These are phyloP conservation scores for Fusarium dlaminii DNA, from an alignment of 2,329 filamentous ascomycete genomes.

Conservation along the genomic window DNA sequence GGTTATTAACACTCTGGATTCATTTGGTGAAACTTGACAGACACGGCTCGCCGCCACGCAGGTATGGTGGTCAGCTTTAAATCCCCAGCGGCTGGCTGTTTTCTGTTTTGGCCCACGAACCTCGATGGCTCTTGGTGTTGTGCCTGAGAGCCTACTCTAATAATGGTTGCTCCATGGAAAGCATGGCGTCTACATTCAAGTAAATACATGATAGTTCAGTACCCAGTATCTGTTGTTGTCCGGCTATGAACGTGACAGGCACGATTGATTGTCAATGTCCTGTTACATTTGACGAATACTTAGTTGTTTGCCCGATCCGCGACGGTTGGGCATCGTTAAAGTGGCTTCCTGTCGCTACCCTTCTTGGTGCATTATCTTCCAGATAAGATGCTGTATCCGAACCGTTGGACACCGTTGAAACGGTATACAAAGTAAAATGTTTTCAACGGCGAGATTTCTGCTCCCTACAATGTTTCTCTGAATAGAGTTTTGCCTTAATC, in stretches of 20 bases:
- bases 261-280: neutral
- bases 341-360: constrained; percentile 31
- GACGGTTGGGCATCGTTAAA: neutral
- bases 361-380: constrained; percentile 15
- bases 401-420: constrained; percentile 18
- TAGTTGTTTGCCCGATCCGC: neutral
- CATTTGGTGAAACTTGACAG: neutral
- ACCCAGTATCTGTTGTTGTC: constrained; percentile 1
- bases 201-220: neutral
- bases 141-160: neutral
- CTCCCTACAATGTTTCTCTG: neutral
- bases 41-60: constrained; percentile 3
- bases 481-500: constrained; percentile 17
- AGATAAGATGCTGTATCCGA: constrained; percentile 8
- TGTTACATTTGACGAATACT: neutral
- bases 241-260: neutral
- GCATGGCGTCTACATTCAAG: neutral
- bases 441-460: neutral
- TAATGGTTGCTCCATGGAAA: constrained; percentile 7
- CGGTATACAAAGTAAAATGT: constrained; percentile 5
- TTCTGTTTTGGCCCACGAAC: neutral
- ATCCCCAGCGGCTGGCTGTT: neutral
- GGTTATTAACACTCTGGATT: neutral
- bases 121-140: neutral
- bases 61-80: constrained; percentile 10